phyloP scores from a whole-genome alignment of 2,329 filamentous ascomycete genomes.

The Metarhizium guizhouense region DNA sequence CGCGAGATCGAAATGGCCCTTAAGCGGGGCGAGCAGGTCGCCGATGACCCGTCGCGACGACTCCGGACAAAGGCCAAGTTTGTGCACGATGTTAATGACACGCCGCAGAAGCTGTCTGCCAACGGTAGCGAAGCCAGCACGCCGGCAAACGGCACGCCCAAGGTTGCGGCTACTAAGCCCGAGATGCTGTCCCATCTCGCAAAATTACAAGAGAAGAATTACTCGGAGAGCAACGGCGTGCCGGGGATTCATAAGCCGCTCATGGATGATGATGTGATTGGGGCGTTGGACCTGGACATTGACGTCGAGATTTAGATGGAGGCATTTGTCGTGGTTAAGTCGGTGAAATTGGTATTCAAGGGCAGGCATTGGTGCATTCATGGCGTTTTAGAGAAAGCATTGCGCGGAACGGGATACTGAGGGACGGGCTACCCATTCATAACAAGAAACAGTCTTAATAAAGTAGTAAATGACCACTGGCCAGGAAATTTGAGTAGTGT shows the following conservation, averaged over 20 bases:
- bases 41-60: conserved; percentile 51
- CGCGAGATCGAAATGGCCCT: conserved; percentile 52
- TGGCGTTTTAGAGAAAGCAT: not conserved
- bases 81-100: conserved; percentile 52
- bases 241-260: conserved; percentile 68
- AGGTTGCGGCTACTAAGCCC: conserved; percentile 31
- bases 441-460: no score
- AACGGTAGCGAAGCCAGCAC: conserved; percentile 41
- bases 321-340: not conserved
- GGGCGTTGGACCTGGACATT: conserved; percentile 78
- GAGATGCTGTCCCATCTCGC: conserved; percentile 41
- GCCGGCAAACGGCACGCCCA: conserved; percentile 45
- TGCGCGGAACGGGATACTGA: not conserved
- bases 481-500: not conserved
- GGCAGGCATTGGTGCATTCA: not conserved
- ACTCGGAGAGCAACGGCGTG: conserved; percentile 49
- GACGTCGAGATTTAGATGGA: conserved; percentile 70
- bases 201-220: conserved; percentile 44
- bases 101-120: conserved; percentile 34
- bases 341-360: not conserved
- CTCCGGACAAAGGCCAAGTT: conserved; percentile 60
- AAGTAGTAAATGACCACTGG: no score
- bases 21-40: conserved; percentile 52
- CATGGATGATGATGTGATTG: conserved; percentile 90
- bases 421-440: not conserved